Percentiles rank a stretch among this genome's conserved stretches.
phyloP scores from a whole-genome alignment of 2,329 filamentous ascomycete species.

The Mycocentrospora acerina region DNA sequence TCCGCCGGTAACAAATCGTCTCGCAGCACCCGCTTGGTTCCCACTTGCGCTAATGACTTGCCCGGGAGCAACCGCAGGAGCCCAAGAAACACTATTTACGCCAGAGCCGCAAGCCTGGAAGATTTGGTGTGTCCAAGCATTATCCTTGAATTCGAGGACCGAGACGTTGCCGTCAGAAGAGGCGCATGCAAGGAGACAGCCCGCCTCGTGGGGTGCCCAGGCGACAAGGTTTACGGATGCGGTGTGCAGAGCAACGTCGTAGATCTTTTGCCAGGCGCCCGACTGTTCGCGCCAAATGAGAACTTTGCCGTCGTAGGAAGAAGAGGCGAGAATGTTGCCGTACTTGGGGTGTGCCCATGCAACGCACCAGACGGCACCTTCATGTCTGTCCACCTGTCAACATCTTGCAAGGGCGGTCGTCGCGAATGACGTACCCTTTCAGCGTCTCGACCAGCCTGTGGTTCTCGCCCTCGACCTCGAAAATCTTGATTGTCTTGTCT shows the following conservation, averaged over 20 bases:
- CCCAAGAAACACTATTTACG: slow-evolving; percentile 96
- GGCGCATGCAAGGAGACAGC: slow-evolving; percentile 91
- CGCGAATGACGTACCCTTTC: slow-evolving; percentile 70
- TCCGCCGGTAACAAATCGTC: slow-evolving; percentile 91
- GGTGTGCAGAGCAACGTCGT: slow-evolving; percentile 91
- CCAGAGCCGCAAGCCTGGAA: slow-evolving; percentile 92
- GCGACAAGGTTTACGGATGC: slow-evolving; percentile 95
- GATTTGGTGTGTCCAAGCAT: slow-evolving; percentile 83
- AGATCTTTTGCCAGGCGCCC: slow-evolving; percentile 69
- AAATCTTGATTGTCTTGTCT: slow-evolving; percentile 99
- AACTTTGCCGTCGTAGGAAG: slow-evolving; percentile 96
- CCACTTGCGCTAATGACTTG: slow-evolving; percentile 74
- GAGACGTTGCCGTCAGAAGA: slow-evolving; percentile 91
- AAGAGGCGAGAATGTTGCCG: slow-evolving; percentile 94
- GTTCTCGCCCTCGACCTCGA: slow-evolving; percentile 91
- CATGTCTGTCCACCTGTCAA: slow-evolving; percentile 65
- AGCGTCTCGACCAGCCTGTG: slow-evolving; percentile 90
- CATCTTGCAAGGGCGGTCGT: slow-evolving; percentile 1
- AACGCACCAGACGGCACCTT: slow-evolving; percentile 96
- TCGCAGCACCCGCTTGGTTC: slow-evolving; percentile 57
- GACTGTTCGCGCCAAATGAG: slow-evolving; percentile 94
- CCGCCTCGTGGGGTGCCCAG: slow-evolving; percentile 96
- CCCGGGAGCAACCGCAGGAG: slow-evolving; percentile 79
- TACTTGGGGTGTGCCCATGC: slow-evolving; percentile 97
- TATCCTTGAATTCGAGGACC: slow-evolving; percentile 96